Conservation (phyloP, 2,329 filamentous ascomycete species). For the Didymella pomorum region DNA sequence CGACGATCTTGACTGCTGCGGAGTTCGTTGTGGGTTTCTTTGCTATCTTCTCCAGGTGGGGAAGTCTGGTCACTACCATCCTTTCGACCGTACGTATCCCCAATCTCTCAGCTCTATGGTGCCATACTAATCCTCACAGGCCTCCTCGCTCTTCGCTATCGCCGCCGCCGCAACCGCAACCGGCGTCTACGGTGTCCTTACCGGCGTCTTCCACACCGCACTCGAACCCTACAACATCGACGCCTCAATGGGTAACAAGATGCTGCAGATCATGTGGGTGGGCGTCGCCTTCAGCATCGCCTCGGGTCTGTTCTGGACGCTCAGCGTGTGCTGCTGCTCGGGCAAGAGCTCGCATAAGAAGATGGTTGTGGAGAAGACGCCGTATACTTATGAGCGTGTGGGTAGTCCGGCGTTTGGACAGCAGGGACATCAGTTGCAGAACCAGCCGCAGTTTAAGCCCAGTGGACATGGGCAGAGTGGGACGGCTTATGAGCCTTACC, state of each 20-base stretch:
- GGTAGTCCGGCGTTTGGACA: slow-evolving; percentile 51
- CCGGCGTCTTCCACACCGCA: slow-evolving; percentile 70
- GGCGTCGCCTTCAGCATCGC: slow-evolving; percentile 78
- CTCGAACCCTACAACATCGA: slow-evolving; percentile 76
- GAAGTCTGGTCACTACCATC: slow-evolving; percentile 83
- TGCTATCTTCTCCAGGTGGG: slow-evolving; percentile 81
- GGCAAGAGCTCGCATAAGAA: slow-evolving; percentile 63
- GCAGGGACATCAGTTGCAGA: slow-evolving; percentile 37
- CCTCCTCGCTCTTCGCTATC: slow-evolving; percentile 65
- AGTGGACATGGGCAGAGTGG: slow-evolving; percentile 34
- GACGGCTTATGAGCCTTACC: slow-evolving; percentile 54
- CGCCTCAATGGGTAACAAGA: slow-evolving; percentile 71
- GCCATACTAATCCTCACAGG: slow-evolving; percentile 49
- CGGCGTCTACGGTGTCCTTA: slow-evolving; percentile 73
- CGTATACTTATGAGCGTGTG: slow-evolving; percentile 68
- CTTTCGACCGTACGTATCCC: slow-evolving; percentile 64
- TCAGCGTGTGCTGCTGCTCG: slow-evolving; percentile 90
- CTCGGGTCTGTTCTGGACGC: slow-evolving; percentile 87
- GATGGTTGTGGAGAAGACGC: slow-evolving; percentile 65
- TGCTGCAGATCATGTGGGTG: slow-evolving; percentile 79
- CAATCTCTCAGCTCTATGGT: no score
- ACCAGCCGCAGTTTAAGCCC: slow-evolving; percentile 23
- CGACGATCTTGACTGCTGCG: slow-evolving; percentile 71
- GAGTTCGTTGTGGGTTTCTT: slow-evolving; percentile 83
- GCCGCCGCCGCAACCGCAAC: slow-evolving; percentile 77